Evolutionary conservation across 2,329 filamentous ascomycete genomes (phyloP), one percentile per base, ranked within the genome.

Genomic region (Microdochium bolleyi): DNA sequence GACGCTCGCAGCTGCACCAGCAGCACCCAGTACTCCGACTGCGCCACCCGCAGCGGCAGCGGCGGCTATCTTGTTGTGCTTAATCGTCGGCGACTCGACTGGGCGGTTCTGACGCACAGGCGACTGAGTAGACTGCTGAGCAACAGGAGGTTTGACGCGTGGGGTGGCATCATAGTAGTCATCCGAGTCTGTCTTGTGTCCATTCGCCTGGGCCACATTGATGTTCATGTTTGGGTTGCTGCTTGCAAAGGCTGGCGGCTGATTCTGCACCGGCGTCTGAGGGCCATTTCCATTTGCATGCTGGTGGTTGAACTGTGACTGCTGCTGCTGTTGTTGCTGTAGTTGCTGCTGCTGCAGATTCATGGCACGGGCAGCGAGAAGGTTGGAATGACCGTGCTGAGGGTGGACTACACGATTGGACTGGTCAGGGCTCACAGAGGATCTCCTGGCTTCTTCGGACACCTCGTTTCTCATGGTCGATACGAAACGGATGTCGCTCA

Each of bases 81-180:
- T 30, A 9, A 24, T 3, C n/a, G 24, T 21, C 9, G 25, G 48
- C 9, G 48, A 16, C 48, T 49, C 13, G 10, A 11, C 24, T 21
- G 25, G 48, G 10, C 13, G 24, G 8, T 14, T 3, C 48, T 25
- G 41, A 7, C 14, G 37, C 37, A 41, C 14, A 16, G 37, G 13
- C 4, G 37, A 19, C 37, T 16, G 19, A 22, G 19, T 19, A 3
- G 41, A 7, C 21, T 46, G 41, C 3, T 21, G 16, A 13, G 21
- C 41, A 24, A 22, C 38, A 13, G 32, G 50, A 10, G 13, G 38
- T 24, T 56, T 46, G 1, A 60, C 44, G 7, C 63, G 52, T 2
- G 65, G 64, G 32, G 64, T 66, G 1, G 62, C 63, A 30, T 64
- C 60, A 44, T 67, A 66, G 7, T 66, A 62, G 27, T 66, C 64